Conservation (phyloP, 2,329 filamentous ascomycete species). For the Alternaria brassicae region DNA sequence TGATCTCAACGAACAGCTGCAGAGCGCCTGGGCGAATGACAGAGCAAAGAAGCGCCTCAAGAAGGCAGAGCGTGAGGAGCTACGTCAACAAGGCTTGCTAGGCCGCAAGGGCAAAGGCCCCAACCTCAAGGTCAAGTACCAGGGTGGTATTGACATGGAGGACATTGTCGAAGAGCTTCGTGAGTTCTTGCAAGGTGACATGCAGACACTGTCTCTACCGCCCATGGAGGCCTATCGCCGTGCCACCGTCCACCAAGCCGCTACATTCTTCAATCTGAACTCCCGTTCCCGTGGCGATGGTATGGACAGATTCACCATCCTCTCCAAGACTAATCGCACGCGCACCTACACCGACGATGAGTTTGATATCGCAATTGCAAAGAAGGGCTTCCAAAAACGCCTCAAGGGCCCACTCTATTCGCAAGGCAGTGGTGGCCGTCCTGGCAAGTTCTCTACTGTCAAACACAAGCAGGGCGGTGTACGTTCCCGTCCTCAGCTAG, state of each 20-base stretch:
- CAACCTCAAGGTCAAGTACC: slow-evolving; percentile 72
- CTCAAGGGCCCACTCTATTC: slow-evolving; percentile 29
- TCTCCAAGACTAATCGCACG: slow-evolving; percentile 77
- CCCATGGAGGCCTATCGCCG: slow-evolving; percentile 83
- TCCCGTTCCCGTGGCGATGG: slow-evolving; percentile 84
- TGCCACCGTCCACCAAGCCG: slow-evolving; percentile 80
- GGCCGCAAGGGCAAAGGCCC: slow-evolving; percentile 53
- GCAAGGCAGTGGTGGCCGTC: slow-evolving; percentile 19
- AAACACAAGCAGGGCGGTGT: slow-evolving; percentile 21
- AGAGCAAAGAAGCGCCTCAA: slow-evolving; percentile 55
- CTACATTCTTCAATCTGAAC: slow-evolving; percentile 75
- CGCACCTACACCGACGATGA: slow-evolving; percentile 64
- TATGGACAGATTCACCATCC: slow-evolving; percentile 73
- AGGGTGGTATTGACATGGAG: slow-evolving; percentile 71
- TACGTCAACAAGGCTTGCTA: slow-evolving; percentile 55
- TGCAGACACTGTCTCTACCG: slow-evolving; percentile 74
- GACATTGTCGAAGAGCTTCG: slow-evolving; percentile 77
- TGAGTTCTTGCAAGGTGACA: slow-evolving; percentile 69
- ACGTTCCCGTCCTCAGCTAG: slow-evolving; percentile 26
- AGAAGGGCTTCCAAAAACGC: slow-evolving; percentile 60
- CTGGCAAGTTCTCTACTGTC: slow-evolving; percentile 15
- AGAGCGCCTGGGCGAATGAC: slow-evolving; percentile 54
- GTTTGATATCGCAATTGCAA: slow-evolving; percentile 53
- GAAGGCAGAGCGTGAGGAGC: slow-evolving; percentile 57
- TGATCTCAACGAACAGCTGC: slow-evolving; percentile 52